A percentile compares a stretch with the other conserved stretches of the same genome.
Conservation (phyloP, 139 green algal species). For the Chlamydomonas incerta region DNA sequence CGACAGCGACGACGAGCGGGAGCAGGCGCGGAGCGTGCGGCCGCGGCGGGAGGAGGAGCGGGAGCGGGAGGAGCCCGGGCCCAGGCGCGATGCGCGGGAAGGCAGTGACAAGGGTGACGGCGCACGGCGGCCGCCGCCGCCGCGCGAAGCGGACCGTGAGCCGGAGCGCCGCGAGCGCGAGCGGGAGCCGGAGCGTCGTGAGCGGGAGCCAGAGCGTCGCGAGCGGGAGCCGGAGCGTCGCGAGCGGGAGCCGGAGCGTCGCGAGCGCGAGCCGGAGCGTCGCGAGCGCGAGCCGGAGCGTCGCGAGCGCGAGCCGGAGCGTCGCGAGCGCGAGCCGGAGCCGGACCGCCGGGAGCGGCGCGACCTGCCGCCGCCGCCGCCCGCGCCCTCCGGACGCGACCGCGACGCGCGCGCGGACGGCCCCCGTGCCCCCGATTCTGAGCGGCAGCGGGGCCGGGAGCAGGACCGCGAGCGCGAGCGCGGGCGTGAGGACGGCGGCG, state of each 20-base stretch:
- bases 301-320: neutral
- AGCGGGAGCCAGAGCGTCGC: neutral
- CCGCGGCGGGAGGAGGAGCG: neutral
- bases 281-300: neutral
- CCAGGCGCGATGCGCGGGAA: neutral
- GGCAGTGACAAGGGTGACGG: neutral
- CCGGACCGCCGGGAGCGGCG: neutral
- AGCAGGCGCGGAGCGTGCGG: constrained; percentile 2
- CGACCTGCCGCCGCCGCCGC: neutral
- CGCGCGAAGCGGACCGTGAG: neutral
- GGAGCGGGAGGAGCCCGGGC: neutral
- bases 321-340: neutral
- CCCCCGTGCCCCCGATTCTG: neutral
- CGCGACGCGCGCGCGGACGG: neutral
- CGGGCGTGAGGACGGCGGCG: neutral
- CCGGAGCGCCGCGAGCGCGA: neutral
- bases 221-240: no score
- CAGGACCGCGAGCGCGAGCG: no score
- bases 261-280: neutral
- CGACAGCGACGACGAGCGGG: neutral
- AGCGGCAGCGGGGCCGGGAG: neutral
- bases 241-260: neutral
- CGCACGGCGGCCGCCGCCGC: neutral
- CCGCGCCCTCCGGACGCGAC: neutral
- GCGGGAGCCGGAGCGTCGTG: no score